phyloP scores from a whole-genome alignment of 2,329 filamentous ascomycete species.

The Aspergillus eucalypticola region DNA sequence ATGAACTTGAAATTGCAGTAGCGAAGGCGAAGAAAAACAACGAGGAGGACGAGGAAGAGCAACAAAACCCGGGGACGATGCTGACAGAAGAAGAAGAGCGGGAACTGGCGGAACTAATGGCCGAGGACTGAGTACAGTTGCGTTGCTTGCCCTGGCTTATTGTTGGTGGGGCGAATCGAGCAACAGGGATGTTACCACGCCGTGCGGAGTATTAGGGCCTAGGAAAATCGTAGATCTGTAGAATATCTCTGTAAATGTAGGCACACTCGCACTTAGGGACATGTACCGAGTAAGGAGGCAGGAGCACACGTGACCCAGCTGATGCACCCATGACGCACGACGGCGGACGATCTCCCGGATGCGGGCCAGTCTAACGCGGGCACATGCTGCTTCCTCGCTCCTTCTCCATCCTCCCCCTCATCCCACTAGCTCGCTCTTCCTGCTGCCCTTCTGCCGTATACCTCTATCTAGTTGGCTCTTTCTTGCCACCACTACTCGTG shows the following conservation, averaged over 20 bases:
- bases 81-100: conserved; percentile 90
- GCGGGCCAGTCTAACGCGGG: conserved; percentile 17
- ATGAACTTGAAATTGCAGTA: conserved; percentile 59
- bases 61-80: conserved; percentile 50
- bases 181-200: conserved; percentile 75
- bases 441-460: neutral
- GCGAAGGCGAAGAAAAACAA: conserved; percentile 50
- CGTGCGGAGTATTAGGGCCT: neutral
- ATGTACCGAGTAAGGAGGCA: conserved; percentile 38
- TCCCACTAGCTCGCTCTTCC: neutral
- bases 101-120: conserved; percentile 89
- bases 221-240: neutral
- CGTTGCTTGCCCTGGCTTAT: conserved; percentile 63
- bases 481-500: neutral
- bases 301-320: conserved; percentile 28
- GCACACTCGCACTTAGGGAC: neutral
- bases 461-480: neutral
- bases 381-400: conserved; percentile 13
- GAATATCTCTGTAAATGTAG: neutral
- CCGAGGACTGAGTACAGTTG: conserved; percentile 55
- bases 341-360: conserved; percentile 34
- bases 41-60: conserved; percentile 49
- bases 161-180: too few species aligned
- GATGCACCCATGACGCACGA: conserved; percentile 36
- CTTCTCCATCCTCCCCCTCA: conserved; percentile 18